phyloP scores from a whole-genome alignment of 2,329 filamentous ascomycete species.

The Pseudonectria foliicola region DNA sequence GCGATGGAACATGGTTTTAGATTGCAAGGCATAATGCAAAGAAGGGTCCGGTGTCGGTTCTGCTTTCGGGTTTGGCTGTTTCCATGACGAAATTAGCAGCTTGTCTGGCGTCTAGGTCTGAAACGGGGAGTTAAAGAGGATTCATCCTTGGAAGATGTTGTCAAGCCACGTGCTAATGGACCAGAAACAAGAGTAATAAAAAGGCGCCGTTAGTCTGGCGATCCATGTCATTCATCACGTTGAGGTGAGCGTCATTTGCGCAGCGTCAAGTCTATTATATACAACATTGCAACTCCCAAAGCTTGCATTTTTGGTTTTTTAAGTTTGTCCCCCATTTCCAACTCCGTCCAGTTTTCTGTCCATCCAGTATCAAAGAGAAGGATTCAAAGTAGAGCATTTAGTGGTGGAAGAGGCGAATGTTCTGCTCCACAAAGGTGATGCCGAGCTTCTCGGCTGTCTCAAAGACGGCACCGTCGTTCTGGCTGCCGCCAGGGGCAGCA shows the following conservation, averaged over 20 bases:
- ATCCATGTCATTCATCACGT: background rate
- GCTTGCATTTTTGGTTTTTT: too few species aligned
- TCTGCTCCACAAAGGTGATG: conserved; percentile 95
- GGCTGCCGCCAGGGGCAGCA: conserved; percentile 83
- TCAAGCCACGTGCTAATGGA: too few species aligned
- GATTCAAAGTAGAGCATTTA: conserved; percentile 34
- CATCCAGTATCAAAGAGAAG: too few species aligned
- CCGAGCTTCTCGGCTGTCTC: conserved; percentile 85
- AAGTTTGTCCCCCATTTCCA: too few species aligned
- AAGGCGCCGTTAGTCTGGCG: too few species aligned
- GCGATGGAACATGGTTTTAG: background rate
- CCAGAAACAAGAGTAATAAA: too few species aligned
- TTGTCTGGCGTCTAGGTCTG: too few species aligned
- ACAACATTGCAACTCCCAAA: background rate
- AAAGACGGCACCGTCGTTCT: conserved; percentile 76
- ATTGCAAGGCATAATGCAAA: background rate
- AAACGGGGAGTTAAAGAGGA: too few species aligned
- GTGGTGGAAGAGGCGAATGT: conserved; percentile 89
- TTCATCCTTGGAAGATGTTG: too few species aligned
- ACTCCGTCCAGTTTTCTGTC: background rate
- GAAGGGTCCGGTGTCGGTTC: background rate
- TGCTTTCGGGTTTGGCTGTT: background rate
- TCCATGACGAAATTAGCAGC: too few species aligned
- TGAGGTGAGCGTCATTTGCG: background rate
- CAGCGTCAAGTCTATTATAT: conserved; percentile 1